phyloP scores from a whole-genome alignment of 2,329 filamentous ascomycete species.

The Fusarium virguliforme region DNA sequence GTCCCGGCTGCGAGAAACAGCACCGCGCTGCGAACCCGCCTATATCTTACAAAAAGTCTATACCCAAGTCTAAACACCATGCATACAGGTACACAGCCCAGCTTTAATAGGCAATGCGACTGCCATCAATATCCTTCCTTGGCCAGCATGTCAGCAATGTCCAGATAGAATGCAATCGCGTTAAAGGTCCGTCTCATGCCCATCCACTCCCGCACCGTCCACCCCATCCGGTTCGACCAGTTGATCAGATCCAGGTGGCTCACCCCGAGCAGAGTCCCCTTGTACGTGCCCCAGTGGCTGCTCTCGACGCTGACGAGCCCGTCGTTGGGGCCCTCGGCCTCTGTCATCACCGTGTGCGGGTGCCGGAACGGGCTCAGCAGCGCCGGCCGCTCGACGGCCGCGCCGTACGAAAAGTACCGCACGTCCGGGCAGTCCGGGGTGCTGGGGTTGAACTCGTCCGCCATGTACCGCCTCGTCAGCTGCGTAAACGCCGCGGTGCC shows the following conservation, averaged over 20 bases:
- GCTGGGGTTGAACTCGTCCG: conserved; percentile 70
- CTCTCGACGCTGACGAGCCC: conserved; percentile 78
- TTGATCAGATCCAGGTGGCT: conserved; percentile 78
- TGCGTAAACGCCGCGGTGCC: conserved; percentile 74
- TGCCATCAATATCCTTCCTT: conserved; percentile 69
- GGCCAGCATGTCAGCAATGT: conserved; percentile 79
- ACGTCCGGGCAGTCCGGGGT: conserved; percentile 69
- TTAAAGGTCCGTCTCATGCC: conserved; percentile 74
- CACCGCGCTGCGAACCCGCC: background rate
- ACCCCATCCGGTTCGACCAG: conserved; percentile 75
- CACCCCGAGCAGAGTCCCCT: conserved; percentile 74
- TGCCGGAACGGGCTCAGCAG: conserved; percentile 76
- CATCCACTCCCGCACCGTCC: conserved; percentile 67
- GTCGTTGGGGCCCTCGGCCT: conserved; percentile 74
- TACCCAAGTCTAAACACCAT: conserved; percentile 12
- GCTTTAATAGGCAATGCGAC: background rate
- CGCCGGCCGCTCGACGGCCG: conserved; percentile 65
- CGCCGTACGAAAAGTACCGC: conserved; percentile 76
- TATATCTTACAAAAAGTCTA: conserved; percentile 17
- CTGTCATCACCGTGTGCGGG: conserved; percentile 66
- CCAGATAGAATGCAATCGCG: conserved; percentile 77
- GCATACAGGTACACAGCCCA: conserved; percentile 10
- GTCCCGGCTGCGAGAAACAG: background rate
- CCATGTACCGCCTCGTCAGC: conserved; percentile 73
- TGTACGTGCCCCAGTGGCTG: conserved; percentile 74